Conservation (phyloP, 768 basidiomycete genomes). For the Russula olivacea region DNA sequence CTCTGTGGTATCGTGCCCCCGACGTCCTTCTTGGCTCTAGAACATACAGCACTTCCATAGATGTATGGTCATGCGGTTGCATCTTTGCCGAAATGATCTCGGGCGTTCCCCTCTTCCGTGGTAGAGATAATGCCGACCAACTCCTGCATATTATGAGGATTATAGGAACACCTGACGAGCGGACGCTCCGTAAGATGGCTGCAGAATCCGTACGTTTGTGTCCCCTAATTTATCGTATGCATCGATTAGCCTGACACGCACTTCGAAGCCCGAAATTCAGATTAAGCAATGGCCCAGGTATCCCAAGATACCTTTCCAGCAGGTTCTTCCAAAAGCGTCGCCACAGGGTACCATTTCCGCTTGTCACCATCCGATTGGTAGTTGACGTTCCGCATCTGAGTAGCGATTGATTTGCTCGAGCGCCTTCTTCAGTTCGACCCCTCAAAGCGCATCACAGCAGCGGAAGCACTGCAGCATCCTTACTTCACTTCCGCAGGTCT, state of each 20-base stretch:
- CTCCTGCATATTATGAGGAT: constrained; percentile 97
- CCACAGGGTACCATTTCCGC: constrained; percentile 55
- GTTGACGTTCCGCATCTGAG: constrained; percentile 4
- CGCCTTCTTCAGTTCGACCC: constrained; percentile 95
- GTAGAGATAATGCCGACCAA: constrained; percentile 96
- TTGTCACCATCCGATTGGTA: neutral
- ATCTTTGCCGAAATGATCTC: constrained; percentile 99
- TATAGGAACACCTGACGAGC: constrained; percentile 89
- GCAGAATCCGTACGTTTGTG: constrained; percentile 70
- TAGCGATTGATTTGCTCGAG: constrained; percentile 90
- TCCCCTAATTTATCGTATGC: neutral
- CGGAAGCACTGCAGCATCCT: constrained; percentile 85
- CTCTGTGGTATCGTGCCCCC: constrained; percentile 97
- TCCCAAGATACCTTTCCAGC: constrained; percentile 73
- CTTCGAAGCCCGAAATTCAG: constrained; percentile 67
- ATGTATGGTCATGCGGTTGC: constrained; percentile 98
- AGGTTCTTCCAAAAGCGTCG: constrained; percentile 80
- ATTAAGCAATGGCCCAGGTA: constrained; percentile 84
- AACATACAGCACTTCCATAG: constrained; percentile 97
- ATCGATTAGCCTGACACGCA: constrained; percentile 14
- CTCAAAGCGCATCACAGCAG: constrained; percentile 81
- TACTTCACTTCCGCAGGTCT: constrained; percentile 66
- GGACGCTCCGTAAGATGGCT: constrained; percentile 79
- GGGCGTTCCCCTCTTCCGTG: constrained; percentile 93
- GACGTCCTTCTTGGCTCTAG: constrained; percentile 95